Conservation (phyloP, 2,329 filamentous ascomycete species). For the Diaporthe citrichinensis region DNA sequence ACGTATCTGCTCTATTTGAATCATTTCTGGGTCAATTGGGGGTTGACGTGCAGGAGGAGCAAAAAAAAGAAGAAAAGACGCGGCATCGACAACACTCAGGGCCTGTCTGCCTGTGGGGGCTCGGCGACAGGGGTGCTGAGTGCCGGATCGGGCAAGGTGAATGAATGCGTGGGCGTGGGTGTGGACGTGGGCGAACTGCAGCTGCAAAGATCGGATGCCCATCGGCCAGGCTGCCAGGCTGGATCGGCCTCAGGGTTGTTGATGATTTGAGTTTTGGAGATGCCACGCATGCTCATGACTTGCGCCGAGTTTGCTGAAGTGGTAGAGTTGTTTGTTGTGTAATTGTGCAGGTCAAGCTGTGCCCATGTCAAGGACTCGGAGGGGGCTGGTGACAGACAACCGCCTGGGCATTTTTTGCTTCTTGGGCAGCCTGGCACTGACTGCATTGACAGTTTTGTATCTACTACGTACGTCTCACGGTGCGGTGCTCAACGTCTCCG, state of each 20-base stretch:
- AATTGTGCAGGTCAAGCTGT: not conserved
- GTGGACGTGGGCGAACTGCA: not conserved
- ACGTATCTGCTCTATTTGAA: not conserved
- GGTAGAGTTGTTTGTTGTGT: not conserved
- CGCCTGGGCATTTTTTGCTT: not conserved
- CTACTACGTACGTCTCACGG: not conserved
- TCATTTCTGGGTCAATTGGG: slow-evolving; percentile 2
- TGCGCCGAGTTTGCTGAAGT: not conserved
- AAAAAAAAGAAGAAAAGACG: not conserved
- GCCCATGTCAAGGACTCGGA: not conserved
- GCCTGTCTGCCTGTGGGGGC: slow-evolving; percentile 23
- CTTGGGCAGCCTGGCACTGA: not conserved
- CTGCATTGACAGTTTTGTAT: not conserved
- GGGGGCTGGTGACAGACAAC: not conserved
- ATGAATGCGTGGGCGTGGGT: not conserved
- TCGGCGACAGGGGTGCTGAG: slow-evolving; percentile 20
- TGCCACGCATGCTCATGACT: not conserved
- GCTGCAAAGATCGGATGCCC: slow-evolving; percentile 10
- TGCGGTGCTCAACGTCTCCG: not conserved
- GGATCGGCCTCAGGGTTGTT: slow-evolving; percentile 8
- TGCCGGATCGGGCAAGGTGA: slow-evolving; percentile 28
- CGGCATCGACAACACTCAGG: not conserved
- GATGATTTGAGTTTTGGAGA: not conserved
- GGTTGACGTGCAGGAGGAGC: not conserved
- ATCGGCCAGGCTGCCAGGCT: slow-evolving; percentile 12